A percentile compares a stretch with the other conserved stretches of the same genome.
These are phyloP conservation scores for Verbena officinalis DNA, from an alignment of 257 asterid species.

Conservation along the genomic window DNA sequence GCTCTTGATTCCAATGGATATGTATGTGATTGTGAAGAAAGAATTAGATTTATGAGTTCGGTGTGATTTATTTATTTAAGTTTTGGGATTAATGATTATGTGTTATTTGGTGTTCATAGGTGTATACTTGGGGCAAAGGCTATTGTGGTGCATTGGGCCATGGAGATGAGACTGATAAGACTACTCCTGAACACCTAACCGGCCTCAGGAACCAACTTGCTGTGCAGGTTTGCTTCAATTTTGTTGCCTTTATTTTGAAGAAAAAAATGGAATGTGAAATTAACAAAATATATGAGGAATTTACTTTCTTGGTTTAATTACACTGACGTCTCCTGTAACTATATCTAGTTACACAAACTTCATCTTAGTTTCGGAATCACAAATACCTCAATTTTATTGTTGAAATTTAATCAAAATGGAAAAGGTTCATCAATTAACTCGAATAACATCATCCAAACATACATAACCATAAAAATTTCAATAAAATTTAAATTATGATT, in stretches of 20 bases:
- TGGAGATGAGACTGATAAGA: constrained; percentile 82
- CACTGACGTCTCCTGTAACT: too few relatives aligned
- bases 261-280: neutral
- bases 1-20: constrained; percentile 86
- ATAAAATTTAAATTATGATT: too few relatives aligned
- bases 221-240: constrained; percentile 60
- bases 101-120: constrained; percentile 41
- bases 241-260: constrained; percentile 13
- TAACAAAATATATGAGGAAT: neutral
- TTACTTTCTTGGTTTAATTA: neutral
- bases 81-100: neutral
- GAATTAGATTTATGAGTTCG: neutral
- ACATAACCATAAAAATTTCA: too few relatives aligned
- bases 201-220: constrained; percentile 60
- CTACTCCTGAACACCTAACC: constrained; percentile 58
- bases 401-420: too few relatives aligned
- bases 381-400: too few relatives aligned
- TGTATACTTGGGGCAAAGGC: constrained; percentile 92
- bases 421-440: too few relatives aligned
- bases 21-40: constrained; percentile 37
- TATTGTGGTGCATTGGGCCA: constrained; percentile 90
- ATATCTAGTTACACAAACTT: too few relatives aligned
- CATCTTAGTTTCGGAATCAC: too few relatives aligned
- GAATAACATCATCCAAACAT: too few relatives aligned
- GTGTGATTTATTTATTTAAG: neutral